phyloP scores from a whole-genome alignment of 495 filamentous ascomycete species.

The Aspergillus homomorphus region DNA sequence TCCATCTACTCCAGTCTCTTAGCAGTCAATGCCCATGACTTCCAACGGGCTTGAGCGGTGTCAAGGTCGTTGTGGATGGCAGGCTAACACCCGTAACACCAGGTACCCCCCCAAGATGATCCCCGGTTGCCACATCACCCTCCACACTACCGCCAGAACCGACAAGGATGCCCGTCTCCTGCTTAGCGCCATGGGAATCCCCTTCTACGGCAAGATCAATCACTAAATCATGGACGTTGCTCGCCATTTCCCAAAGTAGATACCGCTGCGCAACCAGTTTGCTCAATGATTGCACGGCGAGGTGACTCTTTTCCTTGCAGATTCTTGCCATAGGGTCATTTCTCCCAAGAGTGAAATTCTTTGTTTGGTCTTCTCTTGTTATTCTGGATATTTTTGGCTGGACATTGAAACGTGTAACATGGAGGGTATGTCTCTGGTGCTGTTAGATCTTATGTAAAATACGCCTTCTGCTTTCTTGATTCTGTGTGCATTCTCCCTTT shows the following conservation, averaged over 20 bases:
- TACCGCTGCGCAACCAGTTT: neutral
- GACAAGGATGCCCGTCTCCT: conserved; percentile 89
- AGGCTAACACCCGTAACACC: neutral
- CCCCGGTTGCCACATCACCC: conserved; percentile 78
- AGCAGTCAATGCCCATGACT: neutral
- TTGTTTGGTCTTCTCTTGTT: neutral
- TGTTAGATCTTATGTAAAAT: conserved; percentile 22
- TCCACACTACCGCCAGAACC: conserved; percentile 84
- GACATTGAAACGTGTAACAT: conserved; percentile 15
- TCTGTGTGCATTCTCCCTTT: conserved; percentile 12
- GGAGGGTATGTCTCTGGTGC: conserved; percentile 8
- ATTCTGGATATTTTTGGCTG: neutral
- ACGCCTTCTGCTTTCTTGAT: conserved; percentile 17
- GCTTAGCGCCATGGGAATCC: conserved; percentile 72
- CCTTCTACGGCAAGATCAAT: conserved; percentile 73
- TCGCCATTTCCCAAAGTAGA: neutral
- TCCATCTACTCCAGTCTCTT: neutral
- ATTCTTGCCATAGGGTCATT: neutral
- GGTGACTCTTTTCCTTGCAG: too few relatives aligned
- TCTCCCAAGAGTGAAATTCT: neutral
- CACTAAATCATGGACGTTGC: conserved; percentile 44
- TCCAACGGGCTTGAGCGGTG: too few relatives aligned
- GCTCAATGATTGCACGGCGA: too few relatives aligned
- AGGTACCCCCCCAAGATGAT: conserved; percentile 91
- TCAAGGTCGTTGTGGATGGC: neutral